Evolutionary conservation across 2,329 filamentous ascomycete genomes (phyloP).

Genomic region (Fusarium drepaniforme): DNA sequence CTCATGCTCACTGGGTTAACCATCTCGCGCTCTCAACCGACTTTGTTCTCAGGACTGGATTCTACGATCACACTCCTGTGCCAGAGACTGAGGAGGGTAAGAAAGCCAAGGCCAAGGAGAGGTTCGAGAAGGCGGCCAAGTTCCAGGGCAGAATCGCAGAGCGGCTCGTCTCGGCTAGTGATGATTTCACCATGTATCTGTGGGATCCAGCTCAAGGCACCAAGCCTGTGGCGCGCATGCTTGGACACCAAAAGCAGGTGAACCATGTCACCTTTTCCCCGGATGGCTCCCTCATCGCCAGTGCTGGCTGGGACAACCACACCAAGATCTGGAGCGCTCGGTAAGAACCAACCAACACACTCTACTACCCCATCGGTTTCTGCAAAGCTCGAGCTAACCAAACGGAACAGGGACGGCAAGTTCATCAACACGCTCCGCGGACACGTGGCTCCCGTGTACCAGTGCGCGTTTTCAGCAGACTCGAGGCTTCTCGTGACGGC

Average conservation of each 20-base stretch:
- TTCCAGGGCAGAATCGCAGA: conserved; percentile 83
- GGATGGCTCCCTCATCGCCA: conserved; percentile 88
- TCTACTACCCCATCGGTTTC: not conserved
- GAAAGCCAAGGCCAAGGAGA: conserved; percentile 78
- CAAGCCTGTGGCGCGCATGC: conserved; percentile 88
- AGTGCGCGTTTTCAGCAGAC: conserved; percentile 92
- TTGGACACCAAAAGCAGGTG: conserved; percentile 97
- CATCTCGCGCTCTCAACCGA: conserved; percentile 94
- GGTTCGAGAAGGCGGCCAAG: conserved; percentile 88
- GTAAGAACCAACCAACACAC: conserved; percentile 54
- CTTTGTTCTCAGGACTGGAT: conserved; percentile 87
- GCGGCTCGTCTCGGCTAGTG: conserved; percentile 88
- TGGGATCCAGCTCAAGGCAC: conserved; percentile 85
- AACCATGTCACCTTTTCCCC: conserved; percentile 97
- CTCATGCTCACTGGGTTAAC: conserved; percentile 96
- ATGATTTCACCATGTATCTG: conserved; percentile 96
- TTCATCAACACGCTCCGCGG: conserved; percentile 91
- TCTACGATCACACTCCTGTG: conserved; percentile 82
- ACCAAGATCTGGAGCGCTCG: conserved; percentile 91
- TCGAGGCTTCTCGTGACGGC: conserved; percentile 88
- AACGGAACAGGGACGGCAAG: conserved; percentile 66
- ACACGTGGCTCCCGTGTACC: conserved; percentile 91
- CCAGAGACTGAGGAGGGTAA: conserved; percentile 79
- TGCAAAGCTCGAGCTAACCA: conserved; percentile 25
- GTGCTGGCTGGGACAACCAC: conserved; percentile 92